Percentiles rank a stretch among this genome's conserved stretches.
phyloP scores from a whole-genome alignment of 495 filamentous ascomycete genomes.

The Neurospora tetraspora region DNA sequence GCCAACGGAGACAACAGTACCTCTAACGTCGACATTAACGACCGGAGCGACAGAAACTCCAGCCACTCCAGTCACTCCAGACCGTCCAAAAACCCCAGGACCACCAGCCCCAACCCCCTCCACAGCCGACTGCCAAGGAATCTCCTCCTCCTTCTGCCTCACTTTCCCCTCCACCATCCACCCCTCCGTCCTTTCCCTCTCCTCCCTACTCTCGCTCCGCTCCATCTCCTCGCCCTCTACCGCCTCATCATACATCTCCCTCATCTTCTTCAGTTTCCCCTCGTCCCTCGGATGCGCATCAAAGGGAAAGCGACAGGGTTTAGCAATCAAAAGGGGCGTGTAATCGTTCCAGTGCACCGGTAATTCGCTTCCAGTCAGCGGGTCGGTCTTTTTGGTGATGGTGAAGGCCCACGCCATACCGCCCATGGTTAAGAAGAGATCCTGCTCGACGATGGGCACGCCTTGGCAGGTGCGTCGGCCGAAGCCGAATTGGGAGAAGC shows the following conservation, averaged over 20 bases:
- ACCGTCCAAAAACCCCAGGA: not conserved
- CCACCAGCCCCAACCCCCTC: not conserved
- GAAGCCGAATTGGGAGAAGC: constrained; percentile 50
- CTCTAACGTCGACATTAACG: too few relatives aligned
- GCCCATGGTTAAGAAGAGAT: constrained; percentile 47
- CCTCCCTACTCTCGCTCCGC: not conserved
- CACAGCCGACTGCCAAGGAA: not conserved
- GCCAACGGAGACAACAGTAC: too few relatives aligned
- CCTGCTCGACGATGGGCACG: constrained; percentile 42
- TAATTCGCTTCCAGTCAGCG: constrained; percentile 23
- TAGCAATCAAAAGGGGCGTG: constrained; percentile 43
- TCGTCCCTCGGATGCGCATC: constrained; percentile 28
- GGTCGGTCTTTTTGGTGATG: constrained; percentile 34
- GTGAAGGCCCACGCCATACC: constrained; percentile 50
- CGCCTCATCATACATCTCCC: constrained; percentile 26
- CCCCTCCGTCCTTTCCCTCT: not conserved
- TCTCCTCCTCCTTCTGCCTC: not conserved
- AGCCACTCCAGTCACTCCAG: too few relatives aligned
- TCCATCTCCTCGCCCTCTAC: constrained; percentile 18
- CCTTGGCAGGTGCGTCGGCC: constrained; percentile 52
- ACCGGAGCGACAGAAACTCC: too few relatives aligned
- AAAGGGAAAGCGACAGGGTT: constrained; percentile 38
- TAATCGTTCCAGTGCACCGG: constrained; percentile 41
- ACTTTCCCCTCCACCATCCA: not conserved
- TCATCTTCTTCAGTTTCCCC: constrained; percentile 18